phyloP scores from a whole-genome alignment of 805 yeast species.

The Zygosaccharomyces gambellarensis region DNA sequence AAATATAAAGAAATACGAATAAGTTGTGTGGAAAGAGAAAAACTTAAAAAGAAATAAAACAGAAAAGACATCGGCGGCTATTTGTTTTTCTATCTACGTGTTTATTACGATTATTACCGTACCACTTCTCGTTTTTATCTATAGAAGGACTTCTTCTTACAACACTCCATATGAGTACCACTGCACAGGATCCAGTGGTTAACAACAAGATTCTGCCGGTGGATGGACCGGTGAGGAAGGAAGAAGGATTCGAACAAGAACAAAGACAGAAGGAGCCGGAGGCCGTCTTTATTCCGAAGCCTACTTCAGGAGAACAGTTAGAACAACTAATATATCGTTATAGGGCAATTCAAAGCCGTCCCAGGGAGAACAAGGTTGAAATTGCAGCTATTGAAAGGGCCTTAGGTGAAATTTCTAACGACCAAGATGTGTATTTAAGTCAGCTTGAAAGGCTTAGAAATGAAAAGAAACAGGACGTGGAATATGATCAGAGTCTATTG shows the following conservation, averaged over 20 bases:
- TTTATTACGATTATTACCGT: neutral
- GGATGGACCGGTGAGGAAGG: conserved; percentile 1
- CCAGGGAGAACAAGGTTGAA: conserved; percentile 34
- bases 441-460: conserved; percentile 32
- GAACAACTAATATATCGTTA: conserved; percentile 33
- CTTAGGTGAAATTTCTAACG: conserved; percentile 38
- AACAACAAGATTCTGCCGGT: conserved; percentile 1
- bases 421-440: conserved; percentile 36
- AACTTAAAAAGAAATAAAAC: conserved; percentile 5
- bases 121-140: neutral
- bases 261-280: neutral
- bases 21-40: conserved; percentile 5
- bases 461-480: conserved; percentile 21
- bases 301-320: conserved; percentile 25
- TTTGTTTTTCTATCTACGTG: neutral
- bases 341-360: conserved; percentile 27
- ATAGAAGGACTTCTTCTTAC: neutral
- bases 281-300: conserved; percentile 23
- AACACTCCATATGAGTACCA: conserved; percentile 3
- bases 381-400: conserved; percentile 42
- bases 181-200: conserved; percentile 3
- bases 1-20: conserved; percentile 12
- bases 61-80: conserved; percentile 10
- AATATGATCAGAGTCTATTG: conserved; percentile 45
- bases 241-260: neutral